A percentile compares a stretch with the other conserved stretches of the same genome.
These are phyloP conservation scores for Trichoderma atroviride DNA, from an alignment of 2,329 filamentous ascomycete species.

Conservation along the genomic window DNA sequence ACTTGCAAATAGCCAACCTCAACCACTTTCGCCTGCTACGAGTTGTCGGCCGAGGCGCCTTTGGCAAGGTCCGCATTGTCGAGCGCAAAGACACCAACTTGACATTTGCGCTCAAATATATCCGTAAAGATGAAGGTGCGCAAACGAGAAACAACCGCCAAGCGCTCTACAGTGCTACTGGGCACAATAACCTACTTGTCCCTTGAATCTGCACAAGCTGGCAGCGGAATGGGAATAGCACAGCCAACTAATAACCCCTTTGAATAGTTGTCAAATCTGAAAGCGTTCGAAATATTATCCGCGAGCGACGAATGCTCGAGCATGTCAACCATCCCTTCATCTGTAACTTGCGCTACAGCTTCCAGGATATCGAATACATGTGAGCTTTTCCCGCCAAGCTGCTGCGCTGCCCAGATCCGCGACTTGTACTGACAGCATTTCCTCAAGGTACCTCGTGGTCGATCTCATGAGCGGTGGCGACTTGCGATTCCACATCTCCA, in stretches of 20 bases:
- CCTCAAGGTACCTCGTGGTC: slow-evolving; percentile 85
- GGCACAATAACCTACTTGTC: background rate
- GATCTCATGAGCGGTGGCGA: slow-evolving; percentile 98
- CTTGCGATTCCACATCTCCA: slow-evolving; percentile 93
- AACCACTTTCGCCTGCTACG: slow-evolving; percentile 95
- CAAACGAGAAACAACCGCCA: background rate
- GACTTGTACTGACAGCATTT: background rate
- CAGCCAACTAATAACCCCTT: slow-evolving; percentile 33
- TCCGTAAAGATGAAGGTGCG: slow-evolving; percentile 95
- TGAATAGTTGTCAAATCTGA: slow-evolving; percentile 87
- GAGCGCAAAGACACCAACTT: slow-evolving; percentile 94
- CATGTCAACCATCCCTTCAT: slow-evolving; percentile 97
- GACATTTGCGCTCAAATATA: slow-evolving; percentile 97
- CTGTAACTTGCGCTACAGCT: slow-evolving; percentile 97
- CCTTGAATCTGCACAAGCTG: background rate
- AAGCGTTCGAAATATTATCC: slow-evolving; percentile 96
- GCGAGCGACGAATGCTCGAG: slow-evolving; percentile 96
- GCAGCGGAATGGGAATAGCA: background rate
- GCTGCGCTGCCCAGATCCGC: background rate
- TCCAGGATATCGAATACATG: slow-evolving; percentile 99
- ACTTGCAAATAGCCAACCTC: slow-evolving; percentile 72
- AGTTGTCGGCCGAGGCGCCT: slow-evolving; percentile 95
- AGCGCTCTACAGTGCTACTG: background rate
- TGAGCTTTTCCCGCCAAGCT: slow-evolving; percentile 50
- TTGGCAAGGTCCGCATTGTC: slow-evolving; percentile 98